Evolutionary conservation across 2,329 filamentous ascomycete species (phyloP).

Genomic region (Aspergillus spinulosporus): DNA sequence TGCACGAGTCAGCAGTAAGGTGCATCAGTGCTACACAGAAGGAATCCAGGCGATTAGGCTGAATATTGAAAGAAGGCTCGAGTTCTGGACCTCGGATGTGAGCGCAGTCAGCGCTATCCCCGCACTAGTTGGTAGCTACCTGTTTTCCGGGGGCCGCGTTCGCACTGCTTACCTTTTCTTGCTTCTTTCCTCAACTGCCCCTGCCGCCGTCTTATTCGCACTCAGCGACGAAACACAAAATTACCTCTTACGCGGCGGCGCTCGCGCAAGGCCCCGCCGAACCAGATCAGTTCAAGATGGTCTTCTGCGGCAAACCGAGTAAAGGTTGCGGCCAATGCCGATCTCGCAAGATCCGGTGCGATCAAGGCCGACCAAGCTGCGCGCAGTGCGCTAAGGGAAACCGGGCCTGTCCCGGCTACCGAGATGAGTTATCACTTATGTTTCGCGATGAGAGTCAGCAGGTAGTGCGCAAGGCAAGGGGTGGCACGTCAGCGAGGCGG

Average conservation of each 20-base stretch:
- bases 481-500: constrained; percentile 36
- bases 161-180: constrained; percentile 22
- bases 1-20: background rate
- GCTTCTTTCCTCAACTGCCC: constrained; percentile 10
- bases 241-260: background rate
- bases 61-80: background rate
- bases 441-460: constrained; percentile 67
- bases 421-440: constrained; percentile 64
- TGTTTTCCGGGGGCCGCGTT: background rate
- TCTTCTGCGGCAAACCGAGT: constrained; percentile 47
- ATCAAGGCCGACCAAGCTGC: constrained; percentile 61
- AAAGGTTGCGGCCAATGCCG: constrained; percentile 49
- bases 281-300: constrained; percentile 32
- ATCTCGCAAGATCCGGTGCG: constrained; percentile 53
- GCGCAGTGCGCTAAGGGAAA: constrained; percentile 62
- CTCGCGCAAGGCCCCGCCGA: constrained; percentile 16
- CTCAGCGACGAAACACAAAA: background rate
- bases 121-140: constrained; percentile 1
- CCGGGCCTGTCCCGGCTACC: constrained; percentile 64
- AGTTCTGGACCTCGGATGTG: background rate
- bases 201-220: background rate
- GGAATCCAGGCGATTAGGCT: background rate
- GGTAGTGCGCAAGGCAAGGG: constrained; percentile 58
- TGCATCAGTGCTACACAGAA: background rate
- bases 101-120: background rate